Evolutionary conservation across 192 early-diverging fungal genomes (phyloP).

Genomic region (Thamnidium elegans): DNA sequence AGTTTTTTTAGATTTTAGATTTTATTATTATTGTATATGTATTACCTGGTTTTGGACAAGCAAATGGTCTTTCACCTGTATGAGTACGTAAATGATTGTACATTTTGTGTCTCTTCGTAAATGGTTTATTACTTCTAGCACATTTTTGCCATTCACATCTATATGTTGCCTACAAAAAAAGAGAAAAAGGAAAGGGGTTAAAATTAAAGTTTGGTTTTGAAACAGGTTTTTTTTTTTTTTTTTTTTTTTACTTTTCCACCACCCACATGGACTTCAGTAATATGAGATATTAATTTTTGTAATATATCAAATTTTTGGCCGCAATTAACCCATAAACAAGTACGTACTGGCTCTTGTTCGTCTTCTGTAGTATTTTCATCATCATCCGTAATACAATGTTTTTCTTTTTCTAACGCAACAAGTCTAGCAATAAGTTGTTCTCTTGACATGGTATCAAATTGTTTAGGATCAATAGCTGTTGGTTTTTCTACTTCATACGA

Average conservation of each 20-base stretch:
- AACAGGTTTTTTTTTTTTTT: constrained; percentile 10
- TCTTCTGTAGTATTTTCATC: constrained; percentile 22
- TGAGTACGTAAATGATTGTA: constrained; percentile 72
- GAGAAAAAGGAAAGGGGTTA: neutral
- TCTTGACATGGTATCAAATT: constrained; percentile 23
- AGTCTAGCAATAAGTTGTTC: constrained; percentile 27
- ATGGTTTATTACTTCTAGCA: constrained; percentile 53
- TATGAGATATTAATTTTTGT: constrained; percentile 45
- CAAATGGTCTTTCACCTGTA: constrained; percentile 74
- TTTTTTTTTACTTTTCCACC: constrained; percentile 48
- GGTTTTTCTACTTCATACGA: too few relatives aligned
- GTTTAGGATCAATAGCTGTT: neutral
- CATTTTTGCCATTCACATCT: constrained; percentile 50
- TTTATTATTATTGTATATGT: too few relatives aligned
- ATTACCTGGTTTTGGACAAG: constrained; percentile 50
- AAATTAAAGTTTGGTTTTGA: neutral
- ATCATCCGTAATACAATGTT: neutral
- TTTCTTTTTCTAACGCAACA: constrained; percentile 21
- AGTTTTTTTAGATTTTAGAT: too few relatives aligned
- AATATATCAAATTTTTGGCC: constrained; percentile 42
- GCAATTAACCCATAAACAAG: constrained; percentile 49
- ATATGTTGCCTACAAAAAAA: constrained; percentile 40
- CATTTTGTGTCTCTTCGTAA: constrained; percentile 70
- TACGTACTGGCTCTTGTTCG: constrained; percentile 1
- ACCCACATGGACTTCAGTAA: constrained; percentile 52